Evolutionary conservation across 2,329 filamentous ascomycete species (phyloP).

Genomic region (Xylariaceae sp.): DNA sequence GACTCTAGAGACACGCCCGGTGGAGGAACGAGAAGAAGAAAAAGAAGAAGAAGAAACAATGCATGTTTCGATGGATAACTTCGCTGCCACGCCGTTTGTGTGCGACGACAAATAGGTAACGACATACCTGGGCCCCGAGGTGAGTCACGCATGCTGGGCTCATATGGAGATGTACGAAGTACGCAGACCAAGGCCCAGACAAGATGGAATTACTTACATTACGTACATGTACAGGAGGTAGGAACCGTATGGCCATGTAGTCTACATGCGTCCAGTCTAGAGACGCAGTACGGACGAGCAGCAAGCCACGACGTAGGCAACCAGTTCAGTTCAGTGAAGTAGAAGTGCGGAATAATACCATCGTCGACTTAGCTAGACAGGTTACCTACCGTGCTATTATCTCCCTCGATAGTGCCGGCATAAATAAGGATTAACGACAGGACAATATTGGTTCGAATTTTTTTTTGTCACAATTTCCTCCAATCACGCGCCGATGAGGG

Average conservation of each 20-base stretch:
- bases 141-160: not conserved
- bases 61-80: not conserved
- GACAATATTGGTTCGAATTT: slow-evolving; percentile 21
- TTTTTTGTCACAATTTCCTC: slow-evolving; percentile 26
- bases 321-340: no score
- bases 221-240: not conserved
- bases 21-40: not conserved
- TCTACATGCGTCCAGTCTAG: slow-evolving; percentile 12
- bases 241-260: not conserved
- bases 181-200: slow-evolving; percentile 3
- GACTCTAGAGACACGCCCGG: slow-evolving; percentile 4
- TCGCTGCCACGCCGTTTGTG: slow-evolving; percentile 11
- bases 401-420: slow-evolving; percentile 29
- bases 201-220: not conserved
- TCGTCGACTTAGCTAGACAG: not conserved
- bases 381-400: not conserved
- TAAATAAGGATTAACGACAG: slow-evolving; percentile 13
- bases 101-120: not conserved
- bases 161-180: not conserved
- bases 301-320: not conserved
- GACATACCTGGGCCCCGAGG: not conserved
- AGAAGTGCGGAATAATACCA: not conserved
- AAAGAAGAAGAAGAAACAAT: not conserved
- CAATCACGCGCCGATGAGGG: slow-evolving; percentile 20
- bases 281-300: not conserved